phyloP scores from a whole-genome alignment of 257 asterid species.

The Penstemon barbatus region DNA sequence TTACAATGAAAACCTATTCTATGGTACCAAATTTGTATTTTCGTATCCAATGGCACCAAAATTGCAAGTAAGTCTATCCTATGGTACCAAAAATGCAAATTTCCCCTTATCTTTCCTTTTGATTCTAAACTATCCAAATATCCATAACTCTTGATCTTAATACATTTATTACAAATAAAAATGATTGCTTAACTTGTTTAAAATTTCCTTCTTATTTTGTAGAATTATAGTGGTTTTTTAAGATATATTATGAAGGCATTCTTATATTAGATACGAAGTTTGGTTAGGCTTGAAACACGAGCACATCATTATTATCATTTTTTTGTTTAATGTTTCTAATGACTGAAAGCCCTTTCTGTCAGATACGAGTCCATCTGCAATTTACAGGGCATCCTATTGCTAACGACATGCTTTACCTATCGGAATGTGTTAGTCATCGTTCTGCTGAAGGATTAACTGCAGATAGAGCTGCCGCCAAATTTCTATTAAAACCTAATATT shows the following conservation, averaged over 20 bases:
- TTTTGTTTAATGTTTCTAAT: conserved; percentile 1
- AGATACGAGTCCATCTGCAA: conserved; percentile 96
- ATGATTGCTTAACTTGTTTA: conserved; percentile 12
- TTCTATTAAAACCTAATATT: conserved; percentile 30
- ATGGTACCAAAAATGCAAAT: too few species aligned
- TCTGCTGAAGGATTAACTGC: conserved; percentile 49
- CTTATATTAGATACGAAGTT: conserved; percentile 5
- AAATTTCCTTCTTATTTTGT: not conserved
- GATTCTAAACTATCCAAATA: not conserved
- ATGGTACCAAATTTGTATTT: too few species aligned
- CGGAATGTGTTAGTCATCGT: conserved; percentile 42
- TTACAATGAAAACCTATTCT: too few species aligned
- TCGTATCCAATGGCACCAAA: too few species aligned
- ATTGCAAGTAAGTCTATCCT: too few species aligned
- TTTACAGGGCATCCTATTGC: conserved; percentile 88
- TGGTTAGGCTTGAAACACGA: conserved; percentile 20
- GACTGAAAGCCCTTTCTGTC: conserved; percentile 33
- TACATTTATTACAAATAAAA: not conserved
- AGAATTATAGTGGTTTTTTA: not conserved
- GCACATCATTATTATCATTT: not conserved
- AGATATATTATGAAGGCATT: not conserved
- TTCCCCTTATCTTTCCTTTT: not conserved
- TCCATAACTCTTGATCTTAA: not conserved
- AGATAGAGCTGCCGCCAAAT: conserved; percentile 60
- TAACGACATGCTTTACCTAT: conserved; percentile 80